Base-by-base conservation (phyloP, 2,329 filamentous ascomycete genomes). In the Bipolaris bicolor region DNA sequence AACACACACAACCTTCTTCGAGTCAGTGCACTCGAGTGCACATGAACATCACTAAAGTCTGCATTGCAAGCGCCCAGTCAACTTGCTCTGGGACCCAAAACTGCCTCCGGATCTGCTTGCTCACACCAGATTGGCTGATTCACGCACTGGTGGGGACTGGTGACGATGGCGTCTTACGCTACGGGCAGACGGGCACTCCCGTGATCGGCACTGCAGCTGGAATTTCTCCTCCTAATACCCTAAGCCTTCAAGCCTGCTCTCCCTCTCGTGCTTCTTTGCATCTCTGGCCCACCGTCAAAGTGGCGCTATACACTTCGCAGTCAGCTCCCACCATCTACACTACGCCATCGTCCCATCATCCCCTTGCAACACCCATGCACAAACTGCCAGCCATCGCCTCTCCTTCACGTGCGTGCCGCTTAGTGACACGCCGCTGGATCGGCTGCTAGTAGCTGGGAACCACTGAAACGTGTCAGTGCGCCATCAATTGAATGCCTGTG, bases 111-210 rank as follows among this genome's bases (percentile, higher is more conserved):
- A 44, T 9, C 13, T 39, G 11, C 15, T 51, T 13, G 24, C 49
- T 20, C 26, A 11, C 48, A 34, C 47, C 15, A 41, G 20, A 41
- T 40, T 36, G 26, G 37, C 9, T 41, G 53, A 40, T 41, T 47
- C 41, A 52, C 39, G 26, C 50, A 34, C n/a, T 26, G 37, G 53
- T 44, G 37, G 24, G 40, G 40, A 16, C 36, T 29, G 26, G 16
- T 47, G 41, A 34, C 41, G 20, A 55, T 55, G 47, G 46, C 55
- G 46, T 55, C 40, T 39, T 39, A n/a, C 52, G 52, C 52, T 55
- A 55, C 52, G 18, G 57, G 49, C 53, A 31, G 52, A 55, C 61
- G 58, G 58, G 58, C 56, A 54, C 54, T 62, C 61, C 63, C 63
- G 58, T 60, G 60, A 65, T 65, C 60, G 59, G 44, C 62, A 47